Percentiles rank a stretch among this genome's conserved stretches.
phyloP scores from a whole-genome alignment of 371 early-diverging fungal genomes.

The Cokeromyces recurvatus region DNA sequence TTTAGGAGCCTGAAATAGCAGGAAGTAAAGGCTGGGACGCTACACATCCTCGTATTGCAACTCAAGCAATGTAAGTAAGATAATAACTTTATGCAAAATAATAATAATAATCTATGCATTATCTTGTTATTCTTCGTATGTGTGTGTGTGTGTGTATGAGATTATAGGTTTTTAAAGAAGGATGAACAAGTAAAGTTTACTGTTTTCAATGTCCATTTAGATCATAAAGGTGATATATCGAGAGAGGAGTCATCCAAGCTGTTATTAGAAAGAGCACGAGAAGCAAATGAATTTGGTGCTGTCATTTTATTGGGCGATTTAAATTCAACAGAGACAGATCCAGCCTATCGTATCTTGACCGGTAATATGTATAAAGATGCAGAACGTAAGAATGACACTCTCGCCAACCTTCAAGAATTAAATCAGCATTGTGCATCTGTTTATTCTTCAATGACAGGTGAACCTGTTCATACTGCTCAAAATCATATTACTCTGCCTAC shows the following conservation, averaged over 20 bases:
- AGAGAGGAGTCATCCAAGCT: constrained; percentile 27
- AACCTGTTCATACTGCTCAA: constrained; percentile 25
- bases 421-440: constrained; percentile 19
- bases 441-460: constrained; percentile 15
- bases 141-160: too few relatives aligned
- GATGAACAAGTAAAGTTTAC: constrained; percentile 20
- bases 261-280: constrained; percentile 16
- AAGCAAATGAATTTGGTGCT: constrained; percentile 3
- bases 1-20: constrained; percentile 28
- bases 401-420: constrained; percentile 20
- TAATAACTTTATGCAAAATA: background rate
- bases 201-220: constrained; percentile 36
- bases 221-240: constrained; percentile 25
- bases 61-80: constrained; percentile 28
- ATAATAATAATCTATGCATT: too few relatives aligned
- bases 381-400: constrained; percentile 20
- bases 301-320: constrained; percentile 37
- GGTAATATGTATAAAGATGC: constrained; percentile 10
- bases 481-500: constrained; percentile 34
- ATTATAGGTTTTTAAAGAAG: constrained; percentile 22
- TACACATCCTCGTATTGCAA: constrained; percentile 35
- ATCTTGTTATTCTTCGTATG: too few relatives aligned
- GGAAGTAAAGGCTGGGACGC: constrained; percentile 44
- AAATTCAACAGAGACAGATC: constrained; percentile 34
- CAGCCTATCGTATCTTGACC: constrained; percentile 32